These are phyloP conservation scores for Thermothelomyces thermophilus DNA, from an alignment of 2,329 filamentous ascomycete species.

Conservation along the genomic window DNA sequence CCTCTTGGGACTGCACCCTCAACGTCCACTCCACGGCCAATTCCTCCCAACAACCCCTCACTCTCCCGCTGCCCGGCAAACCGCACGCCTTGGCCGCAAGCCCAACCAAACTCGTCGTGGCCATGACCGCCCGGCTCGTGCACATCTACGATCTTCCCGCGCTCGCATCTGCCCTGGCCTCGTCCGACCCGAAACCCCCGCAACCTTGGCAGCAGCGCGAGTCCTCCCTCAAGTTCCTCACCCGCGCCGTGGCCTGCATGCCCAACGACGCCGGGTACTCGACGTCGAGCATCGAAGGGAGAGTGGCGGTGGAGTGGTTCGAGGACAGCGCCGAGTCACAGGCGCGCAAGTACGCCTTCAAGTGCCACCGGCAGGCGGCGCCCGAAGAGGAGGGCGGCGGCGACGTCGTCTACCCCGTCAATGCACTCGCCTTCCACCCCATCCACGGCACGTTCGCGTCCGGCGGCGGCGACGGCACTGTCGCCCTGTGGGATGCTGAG, in stretches of 20 bases:
- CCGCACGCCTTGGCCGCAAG: conserved; percentile 80
- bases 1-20: conserved; percentile 88
- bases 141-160: conserved; percentile 85
- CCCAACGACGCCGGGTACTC: conserved; percentile 93
- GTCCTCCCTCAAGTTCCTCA: conserved; percentile 93
- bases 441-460: conserved; percentile 78
- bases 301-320: conserved; percentile 97
- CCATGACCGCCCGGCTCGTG: conserved; percentile 89
- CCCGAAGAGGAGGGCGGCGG: conserved; percentile 55
- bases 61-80: conserved; percentile 71
- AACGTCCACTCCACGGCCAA: conserved; percentile 67
- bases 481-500: conserved; percentile 89
- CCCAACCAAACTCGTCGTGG: conserved; percentile 78
- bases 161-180: conserved; percentile 50
- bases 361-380: conserved; percentile 80
- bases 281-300: conserved; percentile 84
- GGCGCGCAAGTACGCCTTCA: conserved; percentile 95
- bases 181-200: conserved; percentile 35
- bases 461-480: conserved; percentile 82
- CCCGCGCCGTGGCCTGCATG: conserved; percentile 89
- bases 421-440: conserved; percentile 83
- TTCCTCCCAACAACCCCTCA: conserved; percentile 49
- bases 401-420: conserved; percentile 87
- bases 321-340: conserved; percentile 83
- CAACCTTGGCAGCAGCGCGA: conserved; percentile 91